Base-by-base conservation (phyloP, 495 filamentous ascomycete genomes). In the Tuber magnatum region DNA sequence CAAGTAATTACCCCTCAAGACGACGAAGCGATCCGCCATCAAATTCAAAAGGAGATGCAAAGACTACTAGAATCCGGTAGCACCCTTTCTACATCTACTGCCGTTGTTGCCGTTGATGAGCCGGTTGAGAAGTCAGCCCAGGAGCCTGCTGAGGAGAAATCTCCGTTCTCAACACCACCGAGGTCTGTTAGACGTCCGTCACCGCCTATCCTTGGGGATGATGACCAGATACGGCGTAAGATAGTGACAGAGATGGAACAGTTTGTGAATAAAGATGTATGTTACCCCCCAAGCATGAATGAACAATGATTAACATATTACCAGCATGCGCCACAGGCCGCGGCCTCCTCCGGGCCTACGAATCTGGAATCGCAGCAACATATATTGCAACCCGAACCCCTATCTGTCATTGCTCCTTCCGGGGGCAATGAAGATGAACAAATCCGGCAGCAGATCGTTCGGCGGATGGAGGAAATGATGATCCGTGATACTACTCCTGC, bases 191-290 rank as follows among this genome's bases (percentile, higher is more conserved):
- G 56, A 18, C 56, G 35, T 65, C 56, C 56, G 14, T 65, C 56
- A 16, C 56, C 56, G 2, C 56, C 56, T 18, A 65, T 65, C 28
- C 32, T 65, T 65, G 56, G 56, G 14, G 56, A 65, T 32, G 56
- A 65, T 35, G 56, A 65, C 5, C 56, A 65, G 56, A 65, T 65
- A 65, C 56, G 56, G 56, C 56, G 56, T 35, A 65, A 65, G 56
- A 65, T 65, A 32, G 56, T 65, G n/a, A 35, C 56, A 18, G 56
- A 65, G 56, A 65, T 65, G 56, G 56, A 65, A 35, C 56, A 65
- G 28, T 65, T 65, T 28, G 28, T 65, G 56, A 65, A 35, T 18
- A 35, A 35, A 16, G 28, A 65, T 16, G 56, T 65, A 35, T 65
- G 56, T 65, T 35, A 35, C 16, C 56, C 10, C 56, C 56, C 28